Evolutionary conservation across 148 eudicot species (phyloP), one percentile per base, ranked within the genome.

Genomic region (Nepenthes mirabilis): DNA sequence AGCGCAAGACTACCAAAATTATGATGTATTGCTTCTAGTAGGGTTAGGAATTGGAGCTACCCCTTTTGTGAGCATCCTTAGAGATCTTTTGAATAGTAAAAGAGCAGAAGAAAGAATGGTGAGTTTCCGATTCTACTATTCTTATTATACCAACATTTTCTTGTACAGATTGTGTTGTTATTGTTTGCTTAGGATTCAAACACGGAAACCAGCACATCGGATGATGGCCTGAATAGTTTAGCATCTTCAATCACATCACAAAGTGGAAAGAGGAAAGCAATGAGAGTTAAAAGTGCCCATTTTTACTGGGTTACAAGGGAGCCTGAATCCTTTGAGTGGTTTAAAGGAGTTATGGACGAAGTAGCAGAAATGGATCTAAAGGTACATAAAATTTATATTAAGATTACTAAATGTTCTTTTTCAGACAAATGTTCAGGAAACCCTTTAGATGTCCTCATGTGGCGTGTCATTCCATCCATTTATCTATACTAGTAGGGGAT

Each of bases 31-130:
- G 62, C 99, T 91, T 64, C 88, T 91, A 14, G 94, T 91, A 32
- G 98, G 98, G 51, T 86, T 91, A 48, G 98, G 98, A 62, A 91
- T 91, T 34, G 98, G 98, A 69, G 98, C 98, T 53, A 91, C 98
- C 8, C 98, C 99, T 68, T 94, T 94, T 68, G 73, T 93, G 65
- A 94, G 99, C 71, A 84, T 94, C 61, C 83, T 94, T 9, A 80
- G 80, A 69, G 97, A 94, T 76, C 85, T 94, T 56, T 55, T 89
- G 54, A 89, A 89, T 77, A 81, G 75, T 59, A 76, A 83, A 48
- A 76, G 79, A 74, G 77, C 71, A 55, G 88, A 77, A 56, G 80
- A 82, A 35, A 75, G 70, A 61, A 56, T 66, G 65, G 96, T 86
- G 77, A n/a, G 72, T 33, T 64, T 40, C 53, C n/a, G 8, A 14